Evolutionary conservation across 768 basidiomycete species (phyloP).

Genomic region (Boletus reticuloceps): DNA sequence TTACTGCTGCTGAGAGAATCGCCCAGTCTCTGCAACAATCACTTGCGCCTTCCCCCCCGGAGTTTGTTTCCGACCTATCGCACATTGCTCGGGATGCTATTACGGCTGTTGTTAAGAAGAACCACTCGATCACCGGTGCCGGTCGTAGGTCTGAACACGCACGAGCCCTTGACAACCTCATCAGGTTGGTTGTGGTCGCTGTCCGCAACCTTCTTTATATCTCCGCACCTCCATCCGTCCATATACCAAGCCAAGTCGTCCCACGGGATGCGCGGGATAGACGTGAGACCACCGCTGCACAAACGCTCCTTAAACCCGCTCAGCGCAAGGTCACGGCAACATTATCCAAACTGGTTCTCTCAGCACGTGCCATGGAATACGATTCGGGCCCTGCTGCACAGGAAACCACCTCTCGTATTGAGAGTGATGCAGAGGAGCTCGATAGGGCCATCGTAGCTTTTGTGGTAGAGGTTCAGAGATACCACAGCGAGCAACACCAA

Average conservation of each 20-base stretch:
- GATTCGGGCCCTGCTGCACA: slow-evolving; percentile 62
- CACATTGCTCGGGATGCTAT: slow-evolving; percentile 58
- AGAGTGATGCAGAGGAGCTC: slow-evolving; percentile 73
- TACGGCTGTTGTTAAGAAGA: slow-evolving; percentile 54
- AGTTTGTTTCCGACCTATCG: slow-evolving; percentile 60
- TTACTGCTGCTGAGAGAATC: slow-evolving; percentile 66
- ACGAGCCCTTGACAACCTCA: slow-evolving; percentile 57
- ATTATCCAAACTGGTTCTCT: slow-evolving; percentile 84
- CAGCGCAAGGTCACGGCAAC: slow-evolving; percentile 88
- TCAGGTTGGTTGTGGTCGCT: slow-evolving; percentile 61
- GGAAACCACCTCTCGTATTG: slow-evolving; percentile 68
- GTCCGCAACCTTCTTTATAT: slow-evolving; percentile 77
- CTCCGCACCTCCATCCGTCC: slow-evolving; percentile 55
- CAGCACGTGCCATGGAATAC: slow-evolving; percentile 86
- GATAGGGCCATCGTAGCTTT: slow-evolving; percentile 69
- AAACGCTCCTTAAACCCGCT: slow-evolving; percentile 69
- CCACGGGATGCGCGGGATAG: slow-evolving; percentile 48
- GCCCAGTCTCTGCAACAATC: slow-evolving; percentile 64
- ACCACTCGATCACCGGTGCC: slow-evolving; percentile 46
- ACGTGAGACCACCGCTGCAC: slow-evolving; percentile 42
- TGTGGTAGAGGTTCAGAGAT: slow-evolving; percentile 65
- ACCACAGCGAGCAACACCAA: slow-evolving; percentile 37
- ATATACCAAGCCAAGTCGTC: slow-evolving; percentile 56
- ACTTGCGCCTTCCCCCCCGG: slow-evolving; percentile 55
- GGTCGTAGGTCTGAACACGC: slow-evolving; percentile 54